A percentile compares a stretch with the other conserved stretches of the same genome.
Evolutionary conservation across 495 filamentous ascomycete genomes (phyloP).

Genomic region (Xylaria scruposa): DNA sequence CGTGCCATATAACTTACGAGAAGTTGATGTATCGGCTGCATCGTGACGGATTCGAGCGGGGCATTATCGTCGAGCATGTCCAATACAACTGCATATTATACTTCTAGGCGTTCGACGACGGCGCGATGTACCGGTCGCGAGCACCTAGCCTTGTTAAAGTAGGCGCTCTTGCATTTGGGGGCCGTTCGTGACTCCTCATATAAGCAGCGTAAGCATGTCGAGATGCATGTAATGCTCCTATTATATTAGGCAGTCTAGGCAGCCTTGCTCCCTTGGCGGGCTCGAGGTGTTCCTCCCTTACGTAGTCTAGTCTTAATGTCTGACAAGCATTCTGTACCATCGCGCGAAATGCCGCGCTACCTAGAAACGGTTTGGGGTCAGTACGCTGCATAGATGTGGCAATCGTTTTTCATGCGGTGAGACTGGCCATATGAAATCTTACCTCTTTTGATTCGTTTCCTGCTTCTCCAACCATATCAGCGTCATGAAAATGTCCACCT

Average conservation of each 20-base stretch:
- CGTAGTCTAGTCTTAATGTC: background rate
- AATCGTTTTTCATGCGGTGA: background rate
- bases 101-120: background rate
- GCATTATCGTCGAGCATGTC: background rate
- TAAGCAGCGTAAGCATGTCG: background rate
- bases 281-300: background rate
- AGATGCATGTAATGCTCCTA: background rate
- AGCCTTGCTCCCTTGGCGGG: constrained; percentile 13
- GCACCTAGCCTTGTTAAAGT: background rate
- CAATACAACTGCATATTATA: constrained; percentile 2
- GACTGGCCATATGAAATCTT: background rate
- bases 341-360: background rate
- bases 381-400: constrained; percentile 1
- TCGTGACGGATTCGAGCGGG: background rate
- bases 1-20: constrained; percentile 8
- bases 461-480: background rate
- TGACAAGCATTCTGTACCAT: background rate
- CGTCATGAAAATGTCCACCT: background rate
- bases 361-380: constrained; percentile 10
- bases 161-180: background rate
- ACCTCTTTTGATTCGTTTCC: background rate
- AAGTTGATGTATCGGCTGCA: constrained; percentile 10
- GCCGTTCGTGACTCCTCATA: constrained; percentile 10
- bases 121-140: background rate
- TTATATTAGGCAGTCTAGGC: background rate